Percentiles rank a stretch among this genome's conserved stretches.
phyloP scores from a whole-genome alignment of 192 early-diverging fungal species.

The Coemansia sp. region DNA sequence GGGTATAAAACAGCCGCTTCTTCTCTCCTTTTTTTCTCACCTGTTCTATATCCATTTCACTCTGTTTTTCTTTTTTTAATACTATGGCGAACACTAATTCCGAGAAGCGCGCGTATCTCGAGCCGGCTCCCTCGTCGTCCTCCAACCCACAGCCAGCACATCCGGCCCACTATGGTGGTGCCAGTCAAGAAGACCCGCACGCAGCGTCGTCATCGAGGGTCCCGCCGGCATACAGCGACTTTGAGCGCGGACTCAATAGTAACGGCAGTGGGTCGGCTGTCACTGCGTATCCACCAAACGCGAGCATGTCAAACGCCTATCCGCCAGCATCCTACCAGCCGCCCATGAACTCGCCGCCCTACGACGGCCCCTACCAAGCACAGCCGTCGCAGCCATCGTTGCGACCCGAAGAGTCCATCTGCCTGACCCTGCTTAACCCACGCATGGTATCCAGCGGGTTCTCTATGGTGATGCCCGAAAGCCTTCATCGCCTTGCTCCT shows the following conservation, averaged over 20 bases:
- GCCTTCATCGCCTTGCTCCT: constrained; percentile 4
- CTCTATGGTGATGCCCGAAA: constrained; percentile 10
- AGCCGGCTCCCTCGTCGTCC: background rate
- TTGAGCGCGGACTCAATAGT: background rate
- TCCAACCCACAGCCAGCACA: background rate
- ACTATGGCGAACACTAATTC: background rate
- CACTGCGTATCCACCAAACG: background rate
- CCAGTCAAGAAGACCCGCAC: background rate
- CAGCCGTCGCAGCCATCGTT: background rate
- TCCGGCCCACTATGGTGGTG: background rate
- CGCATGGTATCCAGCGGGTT: constrained; percentile 29
- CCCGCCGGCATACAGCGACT: background rate
- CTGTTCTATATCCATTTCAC: background rate
- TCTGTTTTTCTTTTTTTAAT: background rate
- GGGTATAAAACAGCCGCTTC: background rate
- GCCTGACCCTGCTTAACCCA: constrained; percentile 25
- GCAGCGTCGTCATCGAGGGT: background rate
- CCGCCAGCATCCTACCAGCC: background rate
- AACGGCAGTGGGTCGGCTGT: background rate
- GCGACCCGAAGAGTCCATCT: background rate
- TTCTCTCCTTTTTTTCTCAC: background rate
- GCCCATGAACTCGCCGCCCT: background rate
- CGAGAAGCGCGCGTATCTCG: constrained; percentile 1
- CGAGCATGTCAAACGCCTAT: background rate
- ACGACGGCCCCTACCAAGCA: background rate